Base-by-base conservation (phyloP, 148 eudicot species). In the Arbutus unedo region DNA sequence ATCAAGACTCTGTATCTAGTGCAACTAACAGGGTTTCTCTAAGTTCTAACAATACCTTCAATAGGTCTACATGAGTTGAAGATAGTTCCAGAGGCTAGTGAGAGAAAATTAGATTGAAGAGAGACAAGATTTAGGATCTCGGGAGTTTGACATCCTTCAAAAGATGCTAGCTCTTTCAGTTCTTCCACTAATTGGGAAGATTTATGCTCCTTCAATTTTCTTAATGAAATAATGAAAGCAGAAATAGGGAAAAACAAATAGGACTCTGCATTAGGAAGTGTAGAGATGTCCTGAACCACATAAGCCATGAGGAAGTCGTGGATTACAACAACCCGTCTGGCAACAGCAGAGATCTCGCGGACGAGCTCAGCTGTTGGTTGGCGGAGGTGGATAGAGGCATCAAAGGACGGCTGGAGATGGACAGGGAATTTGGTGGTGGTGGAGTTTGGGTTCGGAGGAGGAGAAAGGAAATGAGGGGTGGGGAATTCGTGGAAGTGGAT, bases 11-110 rank as follows among this genome's bases (percentile, higher is more conserved):
- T 56, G 18, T 4, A 18, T 56, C 60, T 56, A 56, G n/a, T 18
- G 60, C 6, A 56, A 56, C 60, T 56, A 16, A 16, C 18, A 18
- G 18, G 16, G 16, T 31, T 31, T 31, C 1, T 31, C 38, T 31
- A 31, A 31, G 18, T 4, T 56, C 60, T 1, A 56, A 16, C 62
- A 16, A 56, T 56, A 56, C 76, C 83, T 80, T 90, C 89, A 1
- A 90, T 81, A 38, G 66, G 67, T 54, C 80, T 82, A 67, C 81
- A 59, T 0, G 90, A 74, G 83, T 86, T 90, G 64, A 83, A 79
- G 0, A 90, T 68, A 21, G 78, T 81, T 48, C 89, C 90, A 0
- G 88, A 80, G 7, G 67, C 59, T 23, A 82, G 77, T 8, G 80
- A 55, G 1, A 21, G 3, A 16, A 7, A 60, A 21, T 82, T n/a